A percentile compares a stretch with the other conserved stretches of the same genome.
Conservation (phyloP, 768 basidiomycete genomes). For the Mycena capillaripes region DNA sequence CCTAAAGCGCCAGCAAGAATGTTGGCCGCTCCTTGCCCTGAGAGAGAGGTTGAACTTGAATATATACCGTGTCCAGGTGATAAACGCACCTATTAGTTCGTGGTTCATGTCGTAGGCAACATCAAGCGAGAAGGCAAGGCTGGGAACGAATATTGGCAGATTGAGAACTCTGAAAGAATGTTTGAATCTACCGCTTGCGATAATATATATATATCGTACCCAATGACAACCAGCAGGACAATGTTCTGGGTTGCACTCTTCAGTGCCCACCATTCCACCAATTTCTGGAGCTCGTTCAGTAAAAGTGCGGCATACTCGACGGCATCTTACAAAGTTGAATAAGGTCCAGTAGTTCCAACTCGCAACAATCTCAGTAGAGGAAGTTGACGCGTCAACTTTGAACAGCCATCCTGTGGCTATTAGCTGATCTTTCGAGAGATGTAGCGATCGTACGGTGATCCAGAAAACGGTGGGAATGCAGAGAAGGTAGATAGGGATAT, state of each 20-base stretch:
- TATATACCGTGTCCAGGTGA: neutral
- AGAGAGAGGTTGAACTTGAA: too few species aligned
- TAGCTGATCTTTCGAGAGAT: slow-evolving; percentile 19
- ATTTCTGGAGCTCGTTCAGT: neutral
- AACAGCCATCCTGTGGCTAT: slow-evolving; percentile 40
- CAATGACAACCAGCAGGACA: slow-evolving; percentile 40
- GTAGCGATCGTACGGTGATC: slow-evolving; percentile 26
- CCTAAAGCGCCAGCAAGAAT: slow-evolving; percentile 39
- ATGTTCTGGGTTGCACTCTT: slow-evolving; percentile 38
- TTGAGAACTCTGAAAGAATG: slow-evolving; percentile 32
- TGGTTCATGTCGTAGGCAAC: slow-evolving; percentile 44
- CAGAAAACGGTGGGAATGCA: slow-evolving; percentile 39
- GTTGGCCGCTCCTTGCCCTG: slow-evolving; percentile 40
- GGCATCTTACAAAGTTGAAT: slow-evolving; percentile 38
- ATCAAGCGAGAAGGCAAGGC: slow-evolving; percentile 40
- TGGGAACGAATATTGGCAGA: slow-evolving; percentile 42
- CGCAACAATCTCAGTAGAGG: slow-evolving; percentile 26
- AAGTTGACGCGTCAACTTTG: slow-evolving; percentile 30
- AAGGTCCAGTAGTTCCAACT: slow-evolving; percentile 43
- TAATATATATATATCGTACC: neutral
- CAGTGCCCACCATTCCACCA: slow-evolving; percentile 41
- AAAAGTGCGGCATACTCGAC: too few species aligned
- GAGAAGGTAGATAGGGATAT: slow-evolving; percentile 37
- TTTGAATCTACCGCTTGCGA: neutral
- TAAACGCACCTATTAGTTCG: slow-evolving; percentile 36